Base-by-base conservation (phyloP, 2,329 filamentous ascomycete genomes). In the Ophiostoma ulmi region DNA sequence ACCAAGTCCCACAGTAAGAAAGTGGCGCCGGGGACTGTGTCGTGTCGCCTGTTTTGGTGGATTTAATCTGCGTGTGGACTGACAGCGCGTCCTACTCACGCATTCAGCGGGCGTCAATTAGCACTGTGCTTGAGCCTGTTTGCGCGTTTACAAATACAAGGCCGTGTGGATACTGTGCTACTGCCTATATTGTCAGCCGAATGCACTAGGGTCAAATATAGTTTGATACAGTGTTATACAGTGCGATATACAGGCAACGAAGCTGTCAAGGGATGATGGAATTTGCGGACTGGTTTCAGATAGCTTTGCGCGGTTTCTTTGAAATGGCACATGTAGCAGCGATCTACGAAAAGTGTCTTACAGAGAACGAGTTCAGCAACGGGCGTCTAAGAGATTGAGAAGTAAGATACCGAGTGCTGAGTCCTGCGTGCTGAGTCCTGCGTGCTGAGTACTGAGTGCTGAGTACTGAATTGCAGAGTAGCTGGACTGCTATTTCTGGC, bases 1-100 rank as follows among this genome's bases (percentile, higher is more conserved):
- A 31, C 13, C 26, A 31, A 68, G 69, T 72, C 65, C 65, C 66
- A 72, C 69, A 70, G 71, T 72, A 67, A 36, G 68, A 68, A 35
- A 68, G 64, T 68, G 68, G 65, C 68, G 58, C 36, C 67, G n/a
- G 22, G 48, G 48, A 72, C 71, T 72, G 71, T 72, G 66, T 58
- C 44, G 41, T 14, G 13, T 5, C 44, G 44, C 6, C 39, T 10
- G 35, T 63, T 63, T 17, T 31, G 58, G 58, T 70, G 65, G 48
- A 55, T 48, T 61, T 58, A 17, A 63, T 63, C 13, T 17, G 52
- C 52, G 52, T 36, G 61, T 69, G 70, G 70, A 44, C 70, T 71
- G 61, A 71, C 61, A 67, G 38, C 44, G 61, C 63, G 67, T 67
- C 44, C 8, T 69, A 44, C 41, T 22, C 61, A 67, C 44, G 67